These are phyloP conservation scores for Lanmaoa pseudosensibilis DNA, from an alignment of 768 basidiomycete species.

Conservation along the genomic window DNA sequence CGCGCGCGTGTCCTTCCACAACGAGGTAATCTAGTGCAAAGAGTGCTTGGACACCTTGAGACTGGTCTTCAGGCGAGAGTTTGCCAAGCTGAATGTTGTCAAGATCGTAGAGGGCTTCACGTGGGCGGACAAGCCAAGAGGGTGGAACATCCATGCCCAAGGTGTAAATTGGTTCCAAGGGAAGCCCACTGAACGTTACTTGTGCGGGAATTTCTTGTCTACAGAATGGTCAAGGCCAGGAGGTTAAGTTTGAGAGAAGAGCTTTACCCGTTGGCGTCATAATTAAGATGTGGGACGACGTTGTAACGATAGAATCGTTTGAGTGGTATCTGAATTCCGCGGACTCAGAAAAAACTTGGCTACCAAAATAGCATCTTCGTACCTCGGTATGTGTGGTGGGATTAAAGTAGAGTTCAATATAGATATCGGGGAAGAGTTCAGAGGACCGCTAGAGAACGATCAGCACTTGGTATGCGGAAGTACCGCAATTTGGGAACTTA, in stretches of 20 bases:
- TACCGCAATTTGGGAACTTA: constrained; percentile 31
- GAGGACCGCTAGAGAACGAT: constrained; percentile 14
- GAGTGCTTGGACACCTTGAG: constrained; percentile 62
- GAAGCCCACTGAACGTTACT: constrained; percentile 69
- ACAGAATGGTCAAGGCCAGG: background rate
- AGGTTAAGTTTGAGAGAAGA: background rate
- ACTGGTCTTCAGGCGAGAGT: constrained; percentile 54
- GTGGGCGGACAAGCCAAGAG: constrained; percentile 92
- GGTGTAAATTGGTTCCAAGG: constrained; percentile 87
- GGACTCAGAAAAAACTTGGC: background rate
- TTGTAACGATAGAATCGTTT: constrained; percentile 92
- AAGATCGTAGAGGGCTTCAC: constrained; percentile 85
- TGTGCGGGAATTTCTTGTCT: constrained; percentile 61
- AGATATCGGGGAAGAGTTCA: constrained; percentile 58
- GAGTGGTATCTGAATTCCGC: constrained; percentile 64
- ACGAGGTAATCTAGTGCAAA: constrained; percentile 91
- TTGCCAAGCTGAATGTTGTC: constrained; percentile 89
- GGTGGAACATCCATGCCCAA: constrained; percentile 89
- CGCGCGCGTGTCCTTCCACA: constrained; percentile 92
- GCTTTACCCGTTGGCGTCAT: constrained; percentile 67
- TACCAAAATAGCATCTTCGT: constrained; percentile 11
- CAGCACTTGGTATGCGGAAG: background rate
- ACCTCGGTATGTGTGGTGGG: constrained; percentile 72
- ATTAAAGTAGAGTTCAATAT: constrained; percentile 77
- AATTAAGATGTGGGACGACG: constrained; percentile 53